A percentile compares a stretch with the other conserved stretches of the same genome.
Conservation (phyloP, 148 eudicot species). For the Rhododendron williamsianum region DNA sequence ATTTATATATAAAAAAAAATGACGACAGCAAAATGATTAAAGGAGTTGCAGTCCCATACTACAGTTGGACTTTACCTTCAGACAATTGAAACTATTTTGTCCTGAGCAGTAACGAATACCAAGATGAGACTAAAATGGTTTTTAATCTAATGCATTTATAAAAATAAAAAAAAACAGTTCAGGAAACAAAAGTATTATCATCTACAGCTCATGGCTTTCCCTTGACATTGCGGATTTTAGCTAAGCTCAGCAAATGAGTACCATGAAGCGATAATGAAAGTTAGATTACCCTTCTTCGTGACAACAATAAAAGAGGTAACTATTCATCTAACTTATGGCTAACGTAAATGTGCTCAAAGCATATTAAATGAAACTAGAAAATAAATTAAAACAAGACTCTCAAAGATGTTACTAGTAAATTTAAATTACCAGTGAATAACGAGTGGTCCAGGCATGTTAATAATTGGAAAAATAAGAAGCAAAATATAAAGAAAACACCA, state of each 20-base stretch:
- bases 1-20: neutral
- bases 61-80: neutral
- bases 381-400: neutral
- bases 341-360: neutral
- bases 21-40: neutral
- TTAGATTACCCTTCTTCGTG: neutral
- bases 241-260: neutral
- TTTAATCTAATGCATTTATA: too few species aligned
- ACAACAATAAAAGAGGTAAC: neutral
- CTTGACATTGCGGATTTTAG: neutral
- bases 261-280: neutral
- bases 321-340: neutral
- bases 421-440: neutral
- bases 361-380: neutral
- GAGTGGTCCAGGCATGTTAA: neutral
- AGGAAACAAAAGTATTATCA: neutral
- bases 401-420: neutral
- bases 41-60: neutral
- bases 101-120: neutral
- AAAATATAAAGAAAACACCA: neutral
- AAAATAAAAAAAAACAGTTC: neutral
- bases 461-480: constrained; percentile 1
- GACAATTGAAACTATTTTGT: neutral
- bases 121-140: neutral
- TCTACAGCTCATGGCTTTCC: neutral